Evolutionary conservation across 1,284 basidiomycete species (phyloP).

Genomic region (Ustilago tritici): DNA sequence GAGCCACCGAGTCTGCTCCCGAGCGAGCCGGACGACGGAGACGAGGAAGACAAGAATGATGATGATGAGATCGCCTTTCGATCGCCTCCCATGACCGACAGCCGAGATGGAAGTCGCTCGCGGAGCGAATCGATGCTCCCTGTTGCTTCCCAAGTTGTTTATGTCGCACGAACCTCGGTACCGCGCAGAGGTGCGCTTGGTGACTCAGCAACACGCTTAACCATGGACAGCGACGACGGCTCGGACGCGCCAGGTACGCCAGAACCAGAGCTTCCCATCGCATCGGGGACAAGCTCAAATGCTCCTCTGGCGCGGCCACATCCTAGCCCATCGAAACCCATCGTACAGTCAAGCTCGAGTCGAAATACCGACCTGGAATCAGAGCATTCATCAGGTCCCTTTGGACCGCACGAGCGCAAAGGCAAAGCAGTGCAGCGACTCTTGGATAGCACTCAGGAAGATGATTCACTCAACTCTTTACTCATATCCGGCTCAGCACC

Average conservation of each 20-base stretch:
- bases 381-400: constrained; percentile 9
- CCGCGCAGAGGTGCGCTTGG: constrained; percentile 26
- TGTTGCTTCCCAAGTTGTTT: constrained; percentile 4
- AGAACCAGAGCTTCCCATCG: constrained; percentile 6
- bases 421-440: constrained; percentile 6
- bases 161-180: constrained; percentile 7
- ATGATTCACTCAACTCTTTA: constrained; percentile 18
- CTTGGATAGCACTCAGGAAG: constrained; percentile 24
- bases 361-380: neutral
- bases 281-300: constrained; percentile 11
- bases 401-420: constrained; percentile 13
- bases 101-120: neutral
- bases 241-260: neutral
- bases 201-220: constrained; percentile 11
- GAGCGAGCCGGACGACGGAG: constrained; percentile 17
- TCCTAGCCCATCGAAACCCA: constrained; percentile 12
- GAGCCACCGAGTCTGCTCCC: neutral
- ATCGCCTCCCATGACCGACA: neutral
- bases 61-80: constrained; percentile 1
- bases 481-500: constrained; percentile 4
- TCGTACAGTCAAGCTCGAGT: constrained; percentile 16
- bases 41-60: constrained; percentile 8
- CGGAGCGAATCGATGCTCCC: constrained; percentile 12
- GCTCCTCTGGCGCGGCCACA: constrained; percentile 13
- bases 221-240: constrained; percentile 24